Conservation (phyloP, 1,139 yeast genomes). For the Magnusiomyces fungicola region DNA sequence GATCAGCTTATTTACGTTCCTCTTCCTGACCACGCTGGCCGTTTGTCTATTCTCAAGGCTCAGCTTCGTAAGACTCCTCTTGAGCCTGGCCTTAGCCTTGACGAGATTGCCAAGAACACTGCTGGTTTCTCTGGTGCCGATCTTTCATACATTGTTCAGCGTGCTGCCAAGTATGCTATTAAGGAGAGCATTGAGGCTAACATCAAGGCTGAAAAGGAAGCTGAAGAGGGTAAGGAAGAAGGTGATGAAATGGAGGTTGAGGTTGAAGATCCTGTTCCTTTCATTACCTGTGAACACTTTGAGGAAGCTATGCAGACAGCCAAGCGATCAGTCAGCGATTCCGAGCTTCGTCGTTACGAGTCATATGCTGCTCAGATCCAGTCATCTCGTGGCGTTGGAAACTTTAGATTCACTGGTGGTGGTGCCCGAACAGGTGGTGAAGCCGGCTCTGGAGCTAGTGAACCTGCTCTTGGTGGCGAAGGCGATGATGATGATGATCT, state of each 20-base stretch:
- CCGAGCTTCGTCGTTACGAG: constrained; percentile 97
- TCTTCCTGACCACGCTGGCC: constrained; percentile 90
- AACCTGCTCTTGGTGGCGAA: constrained; percentile 58
- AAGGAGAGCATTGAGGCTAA: constrained; percentile 92
- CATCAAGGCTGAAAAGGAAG: constrained; percentile 42
- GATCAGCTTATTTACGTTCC: constrained; percentile 98
- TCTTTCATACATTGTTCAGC: constrained; percentile 79
- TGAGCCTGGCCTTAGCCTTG: constrained; percentile 90
- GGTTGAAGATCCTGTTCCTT: constrained; percentile 90
- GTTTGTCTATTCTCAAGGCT: constrained; percentile 87
- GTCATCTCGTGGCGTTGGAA: constrained; percentile 79
- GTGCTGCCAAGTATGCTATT: constrained; percentile 97
- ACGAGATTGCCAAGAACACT: constrained; percentile 85
- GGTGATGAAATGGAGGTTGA: constrained; percentile 48
- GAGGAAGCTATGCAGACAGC: constrained; percentile 99
- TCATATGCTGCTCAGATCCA: constrained; percentile 96
- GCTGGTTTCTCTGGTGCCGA: constrained; percentile 99
- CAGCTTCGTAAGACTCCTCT: constrained; percentile 98
- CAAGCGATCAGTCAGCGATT: constrained; percentile 91
- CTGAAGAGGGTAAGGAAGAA: constrained; percentile 54
- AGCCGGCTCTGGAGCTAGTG: constrained; percentile 36
- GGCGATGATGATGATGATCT: constrained; percentile 86
- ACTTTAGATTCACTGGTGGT: constrained; percentile 35
- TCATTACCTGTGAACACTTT: constrained; percentile 82
- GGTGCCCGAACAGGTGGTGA: constrained; percentile 50